phyloP scores from a whole-genome alignment of 495 filamentous ascomycete species.

The Friedmanniomyces endolithicus region DNA sequence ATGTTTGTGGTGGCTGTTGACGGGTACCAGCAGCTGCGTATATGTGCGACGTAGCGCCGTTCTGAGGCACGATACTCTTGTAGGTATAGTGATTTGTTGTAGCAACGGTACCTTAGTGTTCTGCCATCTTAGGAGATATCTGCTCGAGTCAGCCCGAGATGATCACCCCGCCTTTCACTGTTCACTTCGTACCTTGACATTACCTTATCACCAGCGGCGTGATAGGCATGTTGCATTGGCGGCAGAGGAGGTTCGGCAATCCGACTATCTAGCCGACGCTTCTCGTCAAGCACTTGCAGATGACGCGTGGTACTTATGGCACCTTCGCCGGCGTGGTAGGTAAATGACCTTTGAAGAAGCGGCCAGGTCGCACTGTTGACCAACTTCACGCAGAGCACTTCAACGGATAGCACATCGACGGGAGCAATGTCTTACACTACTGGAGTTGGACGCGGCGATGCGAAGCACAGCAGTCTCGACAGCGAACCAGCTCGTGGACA shows the following conservation, averaged over 20 bases:
- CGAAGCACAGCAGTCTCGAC: constrained; percentile 3
- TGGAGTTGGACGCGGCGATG: not conserved
- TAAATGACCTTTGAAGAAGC: not conserved
- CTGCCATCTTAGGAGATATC: too few relatives aligned
- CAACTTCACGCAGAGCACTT: not conserved
- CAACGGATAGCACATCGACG: not conserved
- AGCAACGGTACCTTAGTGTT: too few relatives aligned
- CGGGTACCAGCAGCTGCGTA: too few relatives aligned
- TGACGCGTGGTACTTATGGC: constrained; percentile 1
- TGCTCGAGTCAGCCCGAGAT: not conserved
- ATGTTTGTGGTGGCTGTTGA: not conserved
- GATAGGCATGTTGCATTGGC: constrained; percentile 1
- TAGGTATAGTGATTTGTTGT: too few relatives aligned
- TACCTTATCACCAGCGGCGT: not conserved
- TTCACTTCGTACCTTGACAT: not conserved
- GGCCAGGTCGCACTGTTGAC: not conserved
- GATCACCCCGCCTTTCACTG: too few relatives aligned
- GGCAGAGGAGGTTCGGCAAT: not conserved
- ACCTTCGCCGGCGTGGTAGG: not conserved
- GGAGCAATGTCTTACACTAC: not conserved
- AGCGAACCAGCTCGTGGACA: not conserved
- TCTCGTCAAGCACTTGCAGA: not conserved
- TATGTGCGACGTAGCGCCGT: too few relatives aligned
- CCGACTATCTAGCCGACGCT: not conserved
- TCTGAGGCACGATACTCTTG: too few relatives aligned